Evolutionary conservation across 495 filamentous ascomycete species (phyloP).

Genomic region (Trichoderma virens): DNA sequence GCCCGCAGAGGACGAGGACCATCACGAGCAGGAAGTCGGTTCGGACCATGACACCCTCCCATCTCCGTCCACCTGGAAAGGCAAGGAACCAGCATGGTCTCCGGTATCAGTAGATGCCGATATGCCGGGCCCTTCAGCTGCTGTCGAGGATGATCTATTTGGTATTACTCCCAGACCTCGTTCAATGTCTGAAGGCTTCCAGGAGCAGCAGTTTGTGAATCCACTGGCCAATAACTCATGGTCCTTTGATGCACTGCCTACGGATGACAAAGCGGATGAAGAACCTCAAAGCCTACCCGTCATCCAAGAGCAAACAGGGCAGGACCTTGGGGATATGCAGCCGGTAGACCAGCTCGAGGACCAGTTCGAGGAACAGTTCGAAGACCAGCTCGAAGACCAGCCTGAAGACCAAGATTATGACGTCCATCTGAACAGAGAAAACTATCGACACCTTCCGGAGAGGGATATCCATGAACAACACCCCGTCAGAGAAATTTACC

Average conservation of each 20-base stretch:
- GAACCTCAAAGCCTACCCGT: neutral
- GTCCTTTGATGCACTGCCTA: conserved; percentile 31
- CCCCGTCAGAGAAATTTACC: neutral
- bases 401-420: neutral
- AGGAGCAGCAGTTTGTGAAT: conserved; percentile 24
- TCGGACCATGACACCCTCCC: neutral
- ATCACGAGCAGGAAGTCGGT: neutral
- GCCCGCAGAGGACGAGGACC: neutral
- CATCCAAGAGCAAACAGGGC: neutral
- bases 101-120: neutral
- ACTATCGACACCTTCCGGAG: neutral
- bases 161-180: conserved; percentile 17
- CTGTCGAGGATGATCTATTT: neutral
- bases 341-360: neutral
- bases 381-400: neutral
- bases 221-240: conserved; percentile 44
- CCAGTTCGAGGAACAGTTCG: neutral
- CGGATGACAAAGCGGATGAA: conserved; percentile 3
- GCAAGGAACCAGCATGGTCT: neutral
- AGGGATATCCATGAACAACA: neutral
- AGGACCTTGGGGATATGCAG: neutral
- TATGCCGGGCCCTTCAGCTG: neutral
- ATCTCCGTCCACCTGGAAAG: neutral
- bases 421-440: neutral
- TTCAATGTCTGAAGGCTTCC: conserved; percentile 42